Evolutionary conservation across 139 green algal species (phyloP), one percentile per base, ranked within the genome.

Genomic region (Tetradesmus obliquus): DNA sequence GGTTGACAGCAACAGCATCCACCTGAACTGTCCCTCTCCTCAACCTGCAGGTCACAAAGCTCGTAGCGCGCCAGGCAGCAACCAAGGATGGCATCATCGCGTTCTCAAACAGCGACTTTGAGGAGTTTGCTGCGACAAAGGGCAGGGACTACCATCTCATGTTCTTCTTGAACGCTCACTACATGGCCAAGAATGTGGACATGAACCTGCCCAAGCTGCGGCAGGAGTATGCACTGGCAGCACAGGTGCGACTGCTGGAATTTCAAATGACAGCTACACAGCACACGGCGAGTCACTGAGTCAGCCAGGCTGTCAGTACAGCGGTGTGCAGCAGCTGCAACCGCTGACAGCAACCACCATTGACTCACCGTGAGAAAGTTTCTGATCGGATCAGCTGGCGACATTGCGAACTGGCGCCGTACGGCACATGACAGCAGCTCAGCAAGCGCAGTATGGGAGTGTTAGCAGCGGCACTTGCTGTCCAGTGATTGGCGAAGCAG

Each of bases 61-160:
- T 92, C 7, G 10, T 79, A 15, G 53, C 66, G 22, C 55, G 57
- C 5, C 20, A 84, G 54, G 45, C 74, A 2, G 84, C 55, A 3
- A 45, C 2, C 12, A 92, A 92, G 66, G 81, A 92, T 66, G 45
- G 19, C 32, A 24, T 92, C 45, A 72, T 92, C 3, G 5, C 2
- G 3, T 92, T 92, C 15, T 54, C n/a, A 2, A 55, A 20, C 15
- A 19, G 55, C 0, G 62, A 85, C 6, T 92, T 92, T 22, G 51
- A 88, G 3, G 82, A 92, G 53, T 89, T 89, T 72, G 89, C 89
- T 55, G 80, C 74, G 3, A 57, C 60, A 51, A 58, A 76, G 3
- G 90, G 79, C 24, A 74, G 90, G 45, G 58, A 79, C 79, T 95
- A 95, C 80, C 13, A 90, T 22, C 79, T 92, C 3, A 74, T 92